These are phyloP conservation scores for Diaporthe capsici DNA, from an alignment of 2,329 filamentous ascomycete species.

Conservation along the genomic window DNA sequence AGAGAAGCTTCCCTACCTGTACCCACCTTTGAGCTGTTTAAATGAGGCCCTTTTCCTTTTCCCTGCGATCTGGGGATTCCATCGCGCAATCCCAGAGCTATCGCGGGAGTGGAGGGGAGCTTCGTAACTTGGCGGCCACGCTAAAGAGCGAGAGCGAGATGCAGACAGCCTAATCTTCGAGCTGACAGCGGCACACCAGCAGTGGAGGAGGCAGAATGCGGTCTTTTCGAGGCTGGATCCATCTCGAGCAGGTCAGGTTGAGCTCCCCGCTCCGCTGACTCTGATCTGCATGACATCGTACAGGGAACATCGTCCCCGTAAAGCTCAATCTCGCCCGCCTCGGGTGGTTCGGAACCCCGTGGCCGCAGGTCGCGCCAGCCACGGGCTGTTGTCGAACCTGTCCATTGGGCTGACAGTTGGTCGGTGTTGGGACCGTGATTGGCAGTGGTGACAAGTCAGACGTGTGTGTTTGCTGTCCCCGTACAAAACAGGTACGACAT, in stretches of 20 bases:
- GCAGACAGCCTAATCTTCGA: neutral
- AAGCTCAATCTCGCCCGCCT: neutral
- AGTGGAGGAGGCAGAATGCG: neutral
- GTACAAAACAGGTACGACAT: neutral
- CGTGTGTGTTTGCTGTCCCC: slow-evolving; percentile 9
- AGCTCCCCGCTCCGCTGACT: slow-evolving; percentile 23
- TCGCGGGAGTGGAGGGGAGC: slow-evolving; percentile 12
- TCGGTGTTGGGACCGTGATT: neutral
- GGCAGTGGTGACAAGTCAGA: slow-evolving; percentile 9
- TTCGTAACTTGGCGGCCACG: neutral
- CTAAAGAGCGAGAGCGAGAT: slow-evolving; percentile 34
- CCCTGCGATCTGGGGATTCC: neutral
- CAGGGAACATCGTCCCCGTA: neutral
- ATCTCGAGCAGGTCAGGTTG: neutral
- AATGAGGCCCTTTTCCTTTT: neutral
- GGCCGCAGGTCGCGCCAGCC: neutral
- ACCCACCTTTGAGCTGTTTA: slow-evolving; percentile 2
- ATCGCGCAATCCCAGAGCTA: slow-evolving; percentile 20
- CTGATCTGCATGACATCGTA: slow-evolving; percentile 13
- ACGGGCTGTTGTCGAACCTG: slow-evolving; percentile 3
- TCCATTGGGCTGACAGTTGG: neutral
- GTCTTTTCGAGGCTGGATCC: slow-evolving; percentile 17
- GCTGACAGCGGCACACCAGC: neutral
- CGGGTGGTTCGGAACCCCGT: slow-evolving; percentile 8
- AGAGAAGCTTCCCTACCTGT: slow-evolving; percentile 24